Evolutionary conservation across 1,139 yeast genomes (phyloP), one percentile per base, ranked within the genome.

Genomic region (Wickerhamiella pararugosa): DNA sequence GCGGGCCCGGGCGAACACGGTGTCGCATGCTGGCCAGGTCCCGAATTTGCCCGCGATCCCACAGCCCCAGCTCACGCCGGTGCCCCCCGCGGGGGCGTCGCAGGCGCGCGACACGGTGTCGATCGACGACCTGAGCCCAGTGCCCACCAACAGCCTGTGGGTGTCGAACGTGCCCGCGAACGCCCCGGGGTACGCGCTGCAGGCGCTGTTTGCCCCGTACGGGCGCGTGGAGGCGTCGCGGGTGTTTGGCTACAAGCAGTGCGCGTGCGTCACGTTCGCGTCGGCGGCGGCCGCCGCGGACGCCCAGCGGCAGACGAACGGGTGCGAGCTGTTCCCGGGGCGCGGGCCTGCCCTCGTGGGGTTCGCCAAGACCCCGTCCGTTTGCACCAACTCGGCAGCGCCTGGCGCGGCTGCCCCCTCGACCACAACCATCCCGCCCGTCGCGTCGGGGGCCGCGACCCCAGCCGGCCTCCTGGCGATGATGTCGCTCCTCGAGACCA

Each of bases 321-420:
- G 86, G 49, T 75, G 78, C 51, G 96, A 87, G 56, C 67, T 90
- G 34, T 73, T 77, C 47, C 80, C 87, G 1, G 94, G 94, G 29
- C 47, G 59, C 31, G 70, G 69, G 3, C 63, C 66, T 9, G 55
- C 64, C 37, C 49, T 60, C 6, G 63, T 66, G 26, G 63, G 66
- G 7, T 66, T 62, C 49, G 68, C 69, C 29, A 63, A 61, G 43
- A 58, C 59, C 25, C 36, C 43, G 34, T 6, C 11, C 11, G 34
- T 21, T 7, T 11, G 7, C 25, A 27, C 25, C 25, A 8, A 7
- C 25, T 7, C 15, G 21, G 21, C 29, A 10, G 21, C 21, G 21
- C 21, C 21, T 15, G 21, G 21, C 21, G 26, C 26, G 10, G 33
- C 34, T 2, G 34, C 15, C 28, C 6, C 26, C 21, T 15, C 21